phyloP scores from a whole-genome alignment of 108 stramenopile species.

The Fragilaria crotonensis region DNA sequence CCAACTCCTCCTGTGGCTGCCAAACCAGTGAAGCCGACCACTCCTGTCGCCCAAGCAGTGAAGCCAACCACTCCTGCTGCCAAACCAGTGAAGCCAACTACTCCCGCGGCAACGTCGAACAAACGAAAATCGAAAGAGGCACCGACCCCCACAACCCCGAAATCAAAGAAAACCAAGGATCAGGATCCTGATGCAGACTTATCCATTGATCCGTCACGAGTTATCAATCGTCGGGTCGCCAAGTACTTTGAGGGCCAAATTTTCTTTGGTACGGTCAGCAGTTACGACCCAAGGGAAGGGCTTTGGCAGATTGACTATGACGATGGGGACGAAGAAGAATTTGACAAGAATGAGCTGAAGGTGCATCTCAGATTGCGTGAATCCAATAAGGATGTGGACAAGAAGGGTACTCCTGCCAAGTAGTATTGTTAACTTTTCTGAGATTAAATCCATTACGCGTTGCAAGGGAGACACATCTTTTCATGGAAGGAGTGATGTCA shows the following conservation, averaged over 20 bases:
- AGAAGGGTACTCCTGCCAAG: too few relatives aligned
- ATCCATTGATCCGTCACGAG: conserved; percentile 18
- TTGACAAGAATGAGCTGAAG: conserved; percentile 29
- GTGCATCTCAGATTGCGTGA: conserved; percentile 28
- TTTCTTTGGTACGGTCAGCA: conserved; percentile 44
- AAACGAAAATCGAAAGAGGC: conserved; percentile 7
- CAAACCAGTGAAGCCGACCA: neutral
- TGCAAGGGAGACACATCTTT: too few relatives aligned
- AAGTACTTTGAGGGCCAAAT: conserved; percentile 41
- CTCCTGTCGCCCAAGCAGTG: conserved; percentile 1
- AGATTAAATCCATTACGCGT: too few relatives aligned
- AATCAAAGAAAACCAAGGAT: conserved; percentile 5
- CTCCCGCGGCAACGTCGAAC: neutral
- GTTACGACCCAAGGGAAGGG: conserved; percentile 23
- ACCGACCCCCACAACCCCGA: conserved; percentile 11
- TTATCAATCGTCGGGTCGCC: conserved; percentile 30
- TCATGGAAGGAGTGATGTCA: too few relatives aligned
- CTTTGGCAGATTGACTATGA: conserved; percentile 57
- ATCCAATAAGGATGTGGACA: neutral
- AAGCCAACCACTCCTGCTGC: neutral
- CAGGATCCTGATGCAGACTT: conserved; percentile 15
- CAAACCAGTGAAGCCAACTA: conserved; percentile 5
- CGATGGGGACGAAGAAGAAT: conserved; percentile 59
- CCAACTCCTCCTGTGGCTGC: neutral
- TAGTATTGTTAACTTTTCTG: too few relatives aligned